Evolutionary conservation across 768 basidiomycete species (phyloP).

Genomic region (Tephrocybe rancida): DNA sequence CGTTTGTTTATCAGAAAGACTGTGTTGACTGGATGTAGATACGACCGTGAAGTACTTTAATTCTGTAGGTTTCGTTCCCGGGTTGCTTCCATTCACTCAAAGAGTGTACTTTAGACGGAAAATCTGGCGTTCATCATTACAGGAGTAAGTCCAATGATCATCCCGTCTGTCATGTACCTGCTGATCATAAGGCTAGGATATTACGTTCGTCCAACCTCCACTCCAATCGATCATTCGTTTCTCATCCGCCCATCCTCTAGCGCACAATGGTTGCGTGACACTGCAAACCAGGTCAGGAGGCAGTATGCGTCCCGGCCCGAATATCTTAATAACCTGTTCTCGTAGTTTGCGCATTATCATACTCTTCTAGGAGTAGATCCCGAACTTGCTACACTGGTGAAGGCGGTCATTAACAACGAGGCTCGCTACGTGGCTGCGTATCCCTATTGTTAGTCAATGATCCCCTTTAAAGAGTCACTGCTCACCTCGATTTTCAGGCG

Average conservation of each 20-base stretch:
- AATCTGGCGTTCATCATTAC: slow-evolving; percentile 83
- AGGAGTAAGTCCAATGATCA: slow-evolving; percentile 47
- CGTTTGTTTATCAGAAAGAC: background rate
- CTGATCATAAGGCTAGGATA: slow-evolving; percentile 48
- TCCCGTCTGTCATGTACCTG: background rate
- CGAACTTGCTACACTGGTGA: slow-evolving; percentile 64
- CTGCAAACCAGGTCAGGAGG: slow-evolving; percentile 66
- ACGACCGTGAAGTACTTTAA: slow-evolving; percentile 81
- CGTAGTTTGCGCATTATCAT: slow-evolving; percentile 72
- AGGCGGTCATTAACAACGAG: slow-evolving; percentile 84
- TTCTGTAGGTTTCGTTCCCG: slow-evolving; percentile 35
- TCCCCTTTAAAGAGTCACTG: background rate
- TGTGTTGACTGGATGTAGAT: slow-evolving; percentile 40
- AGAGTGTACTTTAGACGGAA: slow-evolving; percentile 42
- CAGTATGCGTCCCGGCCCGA: background rate
- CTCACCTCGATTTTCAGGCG: slow-evolving; percentile 35
- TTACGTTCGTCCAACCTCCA: slow-evolving; percentile 53
- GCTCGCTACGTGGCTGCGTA: slow-evolving; percentile 71
- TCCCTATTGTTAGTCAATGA: slow-evolving; percentile 66
- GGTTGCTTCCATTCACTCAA: background rate
- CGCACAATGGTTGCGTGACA: slow-evolving; percentile 84
- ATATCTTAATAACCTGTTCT: background rate
- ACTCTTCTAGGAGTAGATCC: slow-evolving; percentile 57
- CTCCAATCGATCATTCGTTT: background rate
- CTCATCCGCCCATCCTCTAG: slow-evolving; percentile 34